Conservation (phyloP, 192 early-diverging fungal genomes). For the Podila minutissima region DNA sequence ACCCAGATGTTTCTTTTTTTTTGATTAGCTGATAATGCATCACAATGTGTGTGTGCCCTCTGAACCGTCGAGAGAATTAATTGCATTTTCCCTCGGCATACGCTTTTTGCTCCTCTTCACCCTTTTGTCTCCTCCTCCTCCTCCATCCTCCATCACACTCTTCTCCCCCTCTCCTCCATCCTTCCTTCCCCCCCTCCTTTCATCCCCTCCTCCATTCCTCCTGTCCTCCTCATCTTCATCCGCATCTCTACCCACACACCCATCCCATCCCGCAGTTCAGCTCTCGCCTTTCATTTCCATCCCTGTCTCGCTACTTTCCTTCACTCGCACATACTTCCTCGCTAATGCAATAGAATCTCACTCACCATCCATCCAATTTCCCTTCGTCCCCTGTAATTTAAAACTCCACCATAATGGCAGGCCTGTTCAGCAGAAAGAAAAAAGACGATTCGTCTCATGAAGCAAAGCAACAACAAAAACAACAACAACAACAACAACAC, state of each 20-base stretch:
- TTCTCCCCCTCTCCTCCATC: not conserved
- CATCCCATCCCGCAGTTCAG: not conserved
- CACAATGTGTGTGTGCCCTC: no score
- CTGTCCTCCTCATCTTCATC: not conserved
- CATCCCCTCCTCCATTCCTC: not conserved
- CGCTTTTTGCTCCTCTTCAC: not conserved
- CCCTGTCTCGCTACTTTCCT: no score
- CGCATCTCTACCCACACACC: not conserved
- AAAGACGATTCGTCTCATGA: slow-evolving; percentile 26
- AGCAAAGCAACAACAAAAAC: slow-evolving; percentile 1
- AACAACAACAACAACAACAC: not conserved
- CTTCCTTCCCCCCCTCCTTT: not conserved
- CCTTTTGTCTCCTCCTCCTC: not conserved
- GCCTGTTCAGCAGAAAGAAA: slow-evolving; percentile 38
- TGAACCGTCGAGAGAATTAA: no score
- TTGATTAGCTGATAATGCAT: no score
- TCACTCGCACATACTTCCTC: no score
- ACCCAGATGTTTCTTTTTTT: no score
- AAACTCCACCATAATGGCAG: slow-evolving; percentile 4
- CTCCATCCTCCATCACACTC: not conserved
- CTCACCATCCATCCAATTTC: not conserved
- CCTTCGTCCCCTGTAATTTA: not conserved
- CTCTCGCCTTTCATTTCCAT: no score
- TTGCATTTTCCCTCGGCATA: no score
- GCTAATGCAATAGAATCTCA: slow-evolving; percentile 1